Conservation (phyloP, 163 green algal genomes). For the Scenedesmus sp. region DNA sequence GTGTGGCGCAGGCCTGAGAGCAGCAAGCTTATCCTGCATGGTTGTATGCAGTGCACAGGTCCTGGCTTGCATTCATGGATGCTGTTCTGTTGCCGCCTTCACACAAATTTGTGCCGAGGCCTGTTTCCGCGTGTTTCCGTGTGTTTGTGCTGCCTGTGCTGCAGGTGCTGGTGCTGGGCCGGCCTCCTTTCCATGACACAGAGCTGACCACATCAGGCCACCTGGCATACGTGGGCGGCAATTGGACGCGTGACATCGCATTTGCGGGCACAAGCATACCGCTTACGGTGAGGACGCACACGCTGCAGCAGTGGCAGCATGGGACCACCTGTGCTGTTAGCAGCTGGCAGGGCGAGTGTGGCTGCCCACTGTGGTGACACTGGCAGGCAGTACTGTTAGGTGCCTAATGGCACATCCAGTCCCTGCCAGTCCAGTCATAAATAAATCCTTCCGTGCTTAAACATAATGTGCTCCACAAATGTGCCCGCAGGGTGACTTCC, state of each 20-base stretch:
- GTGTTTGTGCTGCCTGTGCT: conserved; percentile 22
- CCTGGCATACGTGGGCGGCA: conserved; percentile 92
- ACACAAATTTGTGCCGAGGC: neutral
- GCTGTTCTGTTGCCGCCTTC: neutral
- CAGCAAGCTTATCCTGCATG: neutral
- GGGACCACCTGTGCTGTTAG: neutral
- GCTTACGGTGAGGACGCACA: conserved; percentile 69
- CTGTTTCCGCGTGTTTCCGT: neutral
- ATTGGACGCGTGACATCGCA: conserved; percentile 95
- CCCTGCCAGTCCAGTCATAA: too few relatives aligned
- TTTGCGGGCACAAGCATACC: conserved; percentile 90
- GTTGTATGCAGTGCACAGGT: neutral
- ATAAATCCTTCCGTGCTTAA: too few relatives aligned
- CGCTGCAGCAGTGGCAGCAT: conserved; percentile 17
- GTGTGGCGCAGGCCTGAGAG: neutral
- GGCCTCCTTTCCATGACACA: conserved; percentile 96
- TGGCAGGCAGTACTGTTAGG: neutral
- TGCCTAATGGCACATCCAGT: neutral
- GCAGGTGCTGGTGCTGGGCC: conserved; percentile 84
- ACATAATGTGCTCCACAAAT: neutral
- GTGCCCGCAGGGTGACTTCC: conserved; percentile 89
- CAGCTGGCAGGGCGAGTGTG: neutral
- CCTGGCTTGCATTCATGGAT: neutral
- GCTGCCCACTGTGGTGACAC: neutral
- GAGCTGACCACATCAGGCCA: conserved; percentile 85